Percentiles rank a stretch among this genome's conserved stretches.
Evolutionary conservation across 2,329 filamentous ascomycete genomes (phyloP).

Genomic region (Penicillium sp.): DNA sequence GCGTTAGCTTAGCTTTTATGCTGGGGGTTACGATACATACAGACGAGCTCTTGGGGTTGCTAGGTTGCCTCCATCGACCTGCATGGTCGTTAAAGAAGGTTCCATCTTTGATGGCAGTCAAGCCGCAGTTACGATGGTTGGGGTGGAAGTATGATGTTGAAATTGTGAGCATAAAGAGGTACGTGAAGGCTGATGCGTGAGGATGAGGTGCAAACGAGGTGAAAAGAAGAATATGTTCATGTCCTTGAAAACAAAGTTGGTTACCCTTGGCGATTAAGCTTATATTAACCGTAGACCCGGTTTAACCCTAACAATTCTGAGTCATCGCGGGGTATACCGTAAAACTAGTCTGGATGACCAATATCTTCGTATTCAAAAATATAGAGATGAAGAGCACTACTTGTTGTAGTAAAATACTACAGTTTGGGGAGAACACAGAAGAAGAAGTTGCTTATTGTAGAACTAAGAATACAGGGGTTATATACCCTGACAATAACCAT

Average conservation of each 20-base stretch:
- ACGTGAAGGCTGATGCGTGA: neutral
- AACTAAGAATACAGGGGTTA: no score
- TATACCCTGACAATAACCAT: no score
- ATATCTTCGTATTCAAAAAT: neutral
- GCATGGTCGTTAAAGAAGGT: constrained; percentile 1
- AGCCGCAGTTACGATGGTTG: neutral
- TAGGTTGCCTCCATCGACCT: neutral
- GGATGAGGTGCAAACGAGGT: neutral
- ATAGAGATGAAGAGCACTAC: neutral
- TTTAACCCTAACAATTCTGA: constrained; percentile 1
- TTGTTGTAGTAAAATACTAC: no score
- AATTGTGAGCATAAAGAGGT: neutral
- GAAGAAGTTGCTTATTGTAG: no score
- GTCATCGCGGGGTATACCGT: neutral
- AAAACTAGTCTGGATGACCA: neutral
- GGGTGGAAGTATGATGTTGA: neutral
- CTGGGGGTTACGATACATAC: neutral
- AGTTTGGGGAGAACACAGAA: no score
- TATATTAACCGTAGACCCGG: neutral
- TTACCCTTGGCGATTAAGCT: neutral
- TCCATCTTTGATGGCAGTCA: neutral
- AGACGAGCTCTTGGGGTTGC: neutral
- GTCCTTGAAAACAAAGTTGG: neutral
- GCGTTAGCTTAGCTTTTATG: neutral
- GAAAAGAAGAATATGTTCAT: neutral